Base-by-base conservation (phyloP, 2,329 filamentous ascomycete genomes). In the Dactylellina haptotyla region DNA sequence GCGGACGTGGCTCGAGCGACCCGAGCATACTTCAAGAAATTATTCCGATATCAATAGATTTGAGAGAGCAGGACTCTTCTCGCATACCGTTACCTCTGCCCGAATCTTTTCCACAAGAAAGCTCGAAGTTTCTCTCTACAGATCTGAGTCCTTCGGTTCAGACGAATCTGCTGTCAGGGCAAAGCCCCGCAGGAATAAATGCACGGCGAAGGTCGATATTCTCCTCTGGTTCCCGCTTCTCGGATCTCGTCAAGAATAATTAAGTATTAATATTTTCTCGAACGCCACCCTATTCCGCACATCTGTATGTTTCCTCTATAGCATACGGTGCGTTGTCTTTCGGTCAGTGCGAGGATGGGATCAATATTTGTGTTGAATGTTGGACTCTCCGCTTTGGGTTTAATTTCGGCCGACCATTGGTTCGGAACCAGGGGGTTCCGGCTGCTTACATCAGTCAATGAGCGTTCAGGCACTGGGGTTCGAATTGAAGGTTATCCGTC, bases 101-200 rank as follows among this genome's bases (percentile, higher is more conserved):
- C 4, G 37, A 43, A 16, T 30, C 32, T 2, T 25, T 56, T 16
- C 23, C 34, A 23, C 53, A 57, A 18, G 34, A 43, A n/a, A 57
- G 34, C 20, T 25, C 53, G 4, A 67, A 67, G 28, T 25, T 59
- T 23, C 63, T 67, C 4, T 67, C 53, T 9, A 67, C 53, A 3
- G 63, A 67, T 53, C 9, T 43, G n/a, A 67, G 63, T 45, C 63
- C 63, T 26, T 43, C 45, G 4, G 43, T 10, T 53, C 43, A 34
- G 6, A 58, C 16, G 1, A 57, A 57, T 30, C 23, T 57, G 23
- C 34, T 67, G 3, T 45, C 37, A 16, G 41, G 41, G 14, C 18
- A 10, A 5, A 26, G 37, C 37, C 1, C n/a, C 20, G 6, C 30
- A 16, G 50, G 46, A 10, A 18, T 50, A 2, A 48, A 45, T 8